These are phyloP conservation scores for Fusarium sp. DNA, from an alignment of 2,329 filamentous ascomycete species.

Conservation along the genomic window DNA sequence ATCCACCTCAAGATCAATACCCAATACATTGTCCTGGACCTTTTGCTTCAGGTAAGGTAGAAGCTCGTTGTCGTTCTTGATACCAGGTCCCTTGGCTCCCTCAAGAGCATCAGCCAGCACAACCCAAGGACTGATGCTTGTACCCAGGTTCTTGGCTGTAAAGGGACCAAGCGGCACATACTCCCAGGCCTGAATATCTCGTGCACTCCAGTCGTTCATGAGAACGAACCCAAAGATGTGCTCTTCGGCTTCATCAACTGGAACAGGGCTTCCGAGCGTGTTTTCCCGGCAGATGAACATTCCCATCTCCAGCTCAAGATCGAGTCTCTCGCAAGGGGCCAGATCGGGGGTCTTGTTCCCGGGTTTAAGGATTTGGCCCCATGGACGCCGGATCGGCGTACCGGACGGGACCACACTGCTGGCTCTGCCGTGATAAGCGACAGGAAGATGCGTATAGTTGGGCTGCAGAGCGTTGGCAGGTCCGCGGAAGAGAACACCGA, in stretches of 20 bases:
- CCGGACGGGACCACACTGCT: constrained; percentile 81
- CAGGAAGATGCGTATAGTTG: constrained; percentile 84
- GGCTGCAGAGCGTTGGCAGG: constrained; percentile 80
- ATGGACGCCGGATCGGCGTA: constrained; percentile 77
- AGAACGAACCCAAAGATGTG: constrained; percentile 78
- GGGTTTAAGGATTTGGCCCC: constrained; percentile 74
- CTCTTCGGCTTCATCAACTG: constrained; percentile 75
- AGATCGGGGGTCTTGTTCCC: constrained; percentile 64
- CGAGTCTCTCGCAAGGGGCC: constrained; percentile 71
- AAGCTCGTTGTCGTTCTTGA: constrained; percentile 51
- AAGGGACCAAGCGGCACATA: constrained; percentile 73
- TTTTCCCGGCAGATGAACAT: constrained; percentile 79
- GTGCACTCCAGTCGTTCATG: constrained; percentile 73
- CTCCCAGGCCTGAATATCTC: constrained; percentile 72
- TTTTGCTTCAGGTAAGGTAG: constrained; percentile 68
- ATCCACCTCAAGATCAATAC: constrained; percentile 54
- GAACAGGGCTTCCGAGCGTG: constrained; percentile 73
- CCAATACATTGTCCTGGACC: constrained; percentile 49
- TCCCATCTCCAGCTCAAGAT: constrained; percentile 84
- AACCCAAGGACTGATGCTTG: constrained; percentile 72
- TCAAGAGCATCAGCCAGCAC: constrained; percentile 69
- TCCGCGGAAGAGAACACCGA: constrained; percentile 80
- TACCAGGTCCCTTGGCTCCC: constrained; percentile 39
- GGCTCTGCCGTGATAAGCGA: constrained; percentile 84
- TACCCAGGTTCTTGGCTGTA: constrained; percentile 71